Conservation (phyloP, 2,329 filamentous ascomycete genomes). For the Zasmidium citrigriseum region DNA sequence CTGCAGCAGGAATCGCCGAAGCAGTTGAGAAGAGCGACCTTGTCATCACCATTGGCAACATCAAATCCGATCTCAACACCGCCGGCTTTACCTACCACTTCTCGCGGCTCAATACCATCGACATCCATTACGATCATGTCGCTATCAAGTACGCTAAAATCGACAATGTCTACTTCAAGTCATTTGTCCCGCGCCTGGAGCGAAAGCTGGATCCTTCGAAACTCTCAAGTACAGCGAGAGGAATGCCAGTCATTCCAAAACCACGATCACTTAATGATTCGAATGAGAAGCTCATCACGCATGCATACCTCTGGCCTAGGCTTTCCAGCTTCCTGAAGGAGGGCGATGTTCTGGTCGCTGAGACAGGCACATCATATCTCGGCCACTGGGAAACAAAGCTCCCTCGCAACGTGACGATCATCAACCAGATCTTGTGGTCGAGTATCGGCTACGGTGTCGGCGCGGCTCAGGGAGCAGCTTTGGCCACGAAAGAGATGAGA, state of each 20-base stretch:
- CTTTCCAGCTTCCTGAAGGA: constrained; percentile 69
- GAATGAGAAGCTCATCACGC: constrained; percentile 56
- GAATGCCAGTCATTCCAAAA: constrained; percentile 2
- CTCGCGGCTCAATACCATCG: constrained; percentile 74
- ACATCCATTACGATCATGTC: constrained; percentile 74
- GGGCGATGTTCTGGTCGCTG: constrained; percentile 78
- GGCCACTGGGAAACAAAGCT: constrained; percentile 85
- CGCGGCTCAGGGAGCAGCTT: constrained; percentile 66
- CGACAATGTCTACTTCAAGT: constrained; percentile 17
- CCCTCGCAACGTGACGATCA: constrained; percentile 72
- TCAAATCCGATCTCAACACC: constrained; percentile 80
- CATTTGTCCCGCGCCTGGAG: constrained; percentile 10
- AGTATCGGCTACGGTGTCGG: constrained; percentile 67
- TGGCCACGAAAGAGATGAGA: constrained; percentile 64
- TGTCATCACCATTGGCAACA: constrained; percentile 68
- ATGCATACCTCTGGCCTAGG: constrained; percentile 76
- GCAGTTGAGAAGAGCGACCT: constrained; percentile 70
- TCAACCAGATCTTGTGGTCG: constrained; percentile 76
- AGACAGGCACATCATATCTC: constrained; percentile 86
- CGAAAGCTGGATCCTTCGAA: constrained; percentile 5
- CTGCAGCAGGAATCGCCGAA: constrained; percentile 63
- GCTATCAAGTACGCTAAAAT: constrained; percentile 56
- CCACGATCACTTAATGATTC: background rate
- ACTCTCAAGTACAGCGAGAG: background rate
- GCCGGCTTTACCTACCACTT: constrained; percentile 80